Conservation (phyloP, 179 eudicot genomes). For the Dionaea muscipula region DNA sequence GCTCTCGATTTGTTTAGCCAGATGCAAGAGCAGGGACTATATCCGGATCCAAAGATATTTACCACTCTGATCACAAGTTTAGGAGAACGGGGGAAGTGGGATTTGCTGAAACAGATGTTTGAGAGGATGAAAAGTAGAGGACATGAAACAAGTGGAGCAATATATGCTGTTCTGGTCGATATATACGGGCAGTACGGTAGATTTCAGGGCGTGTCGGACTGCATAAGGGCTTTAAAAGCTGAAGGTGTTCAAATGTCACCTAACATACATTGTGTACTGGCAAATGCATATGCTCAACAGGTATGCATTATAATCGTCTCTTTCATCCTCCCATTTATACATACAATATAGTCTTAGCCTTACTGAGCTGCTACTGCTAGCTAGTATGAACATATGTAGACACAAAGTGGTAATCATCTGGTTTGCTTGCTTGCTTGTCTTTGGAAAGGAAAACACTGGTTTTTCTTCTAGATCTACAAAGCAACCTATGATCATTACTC, state of each 20-base stretch:
- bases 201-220: slow-evolving; percentile 49
- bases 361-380: too few relatives aligned
- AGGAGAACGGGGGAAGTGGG: slow-evolving; percentile 80
- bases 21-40: slow-evolving; percentile 79
- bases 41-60: slow-evolving; percentile 88
- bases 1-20: slow-evolving; percentile 55
- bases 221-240: slow-evolving; percentile 46
- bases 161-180: slow-evolving; percentile 72
- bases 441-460: too few relatives aligned
- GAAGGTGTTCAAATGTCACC: slow-evolving; percentile 63
- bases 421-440: too few relatives aligned
- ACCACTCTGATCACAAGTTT: slow-evolving; percentile 44
- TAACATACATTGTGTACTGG: slow-evolving; percentile 57
- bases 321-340: too few relatives aligned
- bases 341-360: too few relatives aligned
- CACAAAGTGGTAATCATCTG: too few relatives aligned
- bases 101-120: slow-evolving; percentile 39
- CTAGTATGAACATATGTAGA: too few relatives aligned
- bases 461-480: too few relatives aligned
- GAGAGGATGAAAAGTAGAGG: slow-evolving; percentile 62
- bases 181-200: slow-evolving; percentile 86
- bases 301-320: slow-evolving; percentile 17
- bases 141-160: slow-evolving; percentile 40
- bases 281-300: slow-evolving; percentile 97
- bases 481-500: too few relatives aligned